Conservation (phyloP, 176 grass and related monocot genomes). For the Neostapfia colusana region DNA sequence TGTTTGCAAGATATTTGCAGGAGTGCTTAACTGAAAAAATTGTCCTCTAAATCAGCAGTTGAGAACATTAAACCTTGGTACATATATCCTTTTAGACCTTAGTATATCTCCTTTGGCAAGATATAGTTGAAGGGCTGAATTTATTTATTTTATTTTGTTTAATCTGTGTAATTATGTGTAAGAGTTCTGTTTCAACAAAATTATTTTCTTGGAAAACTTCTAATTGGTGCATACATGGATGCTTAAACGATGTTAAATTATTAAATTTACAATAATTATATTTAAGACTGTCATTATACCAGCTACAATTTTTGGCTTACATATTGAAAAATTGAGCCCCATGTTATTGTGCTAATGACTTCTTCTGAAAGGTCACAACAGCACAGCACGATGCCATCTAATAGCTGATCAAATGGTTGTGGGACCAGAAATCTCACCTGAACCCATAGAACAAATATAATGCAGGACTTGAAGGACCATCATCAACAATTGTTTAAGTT, state of each 20-base stretch:
- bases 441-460: constrained; percentile 22
- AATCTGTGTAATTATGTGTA: too few relatives aligned
- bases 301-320: not conserved
- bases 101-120: too few relatives aligned
- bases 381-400: not conserved
- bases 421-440: constrained; percentile 31
- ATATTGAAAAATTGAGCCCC: not conserved
- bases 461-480: not conserved
- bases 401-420: constrained; percentile 38
- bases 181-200: not conserved
- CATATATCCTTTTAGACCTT: too few relatives aligned
- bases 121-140: too few relatives aligned
- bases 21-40: too few relatives aligned
- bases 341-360: not conserved
- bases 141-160: too few relatives aligned
- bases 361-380: not conserved
- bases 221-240: not conserved
- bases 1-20: too few relatives aligned
- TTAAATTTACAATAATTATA: not conserved
- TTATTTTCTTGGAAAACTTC: not conserved
- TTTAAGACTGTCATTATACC: not conserved
- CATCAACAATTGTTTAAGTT: not conserved
- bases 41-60: too few relatives aligned
- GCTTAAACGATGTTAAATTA: not conserved
- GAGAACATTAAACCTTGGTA: too few relatives aligned